Base-by-base conservation (phyloP, 345 rosid species). In the Lepidium didymum region DNA sequence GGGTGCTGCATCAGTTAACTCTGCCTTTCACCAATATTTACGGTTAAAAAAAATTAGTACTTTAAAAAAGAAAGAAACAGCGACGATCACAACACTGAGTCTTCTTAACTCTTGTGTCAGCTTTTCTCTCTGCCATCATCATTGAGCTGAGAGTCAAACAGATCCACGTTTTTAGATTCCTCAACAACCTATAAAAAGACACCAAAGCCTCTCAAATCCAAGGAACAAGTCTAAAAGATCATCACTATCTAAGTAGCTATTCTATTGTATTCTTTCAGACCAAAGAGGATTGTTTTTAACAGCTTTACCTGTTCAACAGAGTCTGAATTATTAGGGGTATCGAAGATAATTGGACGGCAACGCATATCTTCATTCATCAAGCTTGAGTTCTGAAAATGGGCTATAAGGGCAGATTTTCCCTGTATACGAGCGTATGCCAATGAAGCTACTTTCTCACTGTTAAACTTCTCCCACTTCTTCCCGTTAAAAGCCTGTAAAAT, bases 311-410 rank as follows among this genome's bases (percentile, higher is more conserved):
- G 82, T 56, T 80, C 82, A 74, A 63, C 67, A 46, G 77, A 63
- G 56, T 78, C 83, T 40, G 71, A 62, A 14, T 36, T 68, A 53
- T 72, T 81, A 27, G 93, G 96, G 21, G 86, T 87, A 47, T 85
- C 96, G 72, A 89, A 83, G 40, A 89, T 80, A 31, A 87, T 89
- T 6, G 92, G 92, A 50, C 96, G 92, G 77, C 96, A 89, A 55
- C 96, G 86, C 77, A 85, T 87, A 77, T 89, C 92, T 80, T 89
- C 96, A 74, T 86, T 89, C 96, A 89, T 89, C 80, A 89, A 74
- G 72, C 96, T 89, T 45, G 96, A 89, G 83, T 89, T 89, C 79
- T 89, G 90, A 70, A 89, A 89, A 46, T 89, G 96, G 16, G 86
- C 79, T 77, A 87, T 88, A 49, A 89, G 96, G 0, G 92, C 92